Percentiles rank a stretch among this genome's conserved stretches.
Conservation (phyloP, 1,139 yeast genomes). For the Geotrichum histeridarum region DNA sequence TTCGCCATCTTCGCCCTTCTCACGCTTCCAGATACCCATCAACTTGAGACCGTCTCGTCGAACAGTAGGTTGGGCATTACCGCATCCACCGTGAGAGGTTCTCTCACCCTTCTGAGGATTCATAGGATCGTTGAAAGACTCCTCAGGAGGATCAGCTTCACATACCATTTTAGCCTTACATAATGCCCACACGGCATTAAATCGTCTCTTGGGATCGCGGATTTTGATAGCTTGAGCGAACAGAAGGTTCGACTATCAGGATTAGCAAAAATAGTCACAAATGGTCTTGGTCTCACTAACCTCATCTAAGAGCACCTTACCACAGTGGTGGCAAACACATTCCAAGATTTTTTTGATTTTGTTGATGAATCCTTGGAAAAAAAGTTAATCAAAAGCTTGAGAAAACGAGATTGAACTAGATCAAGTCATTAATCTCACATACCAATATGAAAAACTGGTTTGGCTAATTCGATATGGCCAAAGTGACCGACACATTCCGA, state of each 20-base stretch:
- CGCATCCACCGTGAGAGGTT: conserved; percentile 91
- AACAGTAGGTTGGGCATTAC: conserved; percentile 91
- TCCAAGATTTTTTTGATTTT: conserved; percentile 94
- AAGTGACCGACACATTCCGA: conserved; percentile 99
- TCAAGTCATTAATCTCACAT: conserved; percentile 10
- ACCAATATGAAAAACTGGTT: conserved; percentile 97
- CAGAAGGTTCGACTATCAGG: conserved; percentile 49
- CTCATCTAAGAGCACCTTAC: conserved; percentile 85
- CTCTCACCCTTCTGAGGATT: conserved; percentile 41
- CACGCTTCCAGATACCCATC: conserved; percentile 96
- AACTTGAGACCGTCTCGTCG: conserved; percentile 93
- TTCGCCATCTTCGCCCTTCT: conserved; percentile 67
- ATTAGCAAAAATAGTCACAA: background rate
- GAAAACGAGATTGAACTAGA: conserved; percentile 58
- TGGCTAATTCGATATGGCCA: conserved; percentile 96
- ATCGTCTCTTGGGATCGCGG: conserved; percentile 90
- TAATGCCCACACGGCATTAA: conserved; percentile 91
- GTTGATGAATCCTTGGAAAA: conserved; percentile 53
- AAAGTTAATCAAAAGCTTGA: background rate
- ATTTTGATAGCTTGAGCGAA: conserved; percentile 87
- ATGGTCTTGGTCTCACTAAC: conserved; percentile 29
- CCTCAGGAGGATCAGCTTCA: conserved; percentile 80
- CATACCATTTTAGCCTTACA: conserved; percentile 93
- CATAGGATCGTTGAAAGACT: conserved; percentile 32
- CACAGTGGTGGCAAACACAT: conserved; percentile 98